Evolutionary conservation across 192 early-diverging fungal genomes (phyloP).

Genomic region (Coemansia sp.): DNA sequence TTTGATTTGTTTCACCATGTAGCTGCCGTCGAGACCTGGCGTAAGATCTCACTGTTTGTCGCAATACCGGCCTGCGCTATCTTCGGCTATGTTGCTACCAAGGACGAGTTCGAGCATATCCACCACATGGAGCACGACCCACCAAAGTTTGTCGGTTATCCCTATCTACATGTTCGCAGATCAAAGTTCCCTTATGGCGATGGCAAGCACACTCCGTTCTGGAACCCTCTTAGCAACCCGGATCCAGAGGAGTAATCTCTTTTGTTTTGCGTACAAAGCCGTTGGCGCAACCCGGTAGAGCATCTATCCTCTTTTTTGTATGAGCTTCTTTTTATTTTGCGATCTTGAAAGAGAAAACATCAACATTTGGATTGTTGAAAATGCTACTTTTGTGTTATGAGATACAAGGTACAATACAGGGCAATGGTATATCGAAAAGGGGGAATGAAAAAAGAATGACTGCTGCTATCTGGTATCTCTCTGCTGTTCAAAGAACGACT

Average conservation of each 20-base stretch:
- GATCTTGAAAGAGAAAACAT: not conserved
- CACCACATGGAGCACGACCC: conserved; percentile 55
- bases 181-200: conserved; percentile 54
- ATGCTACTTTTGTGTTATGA: not conserved
- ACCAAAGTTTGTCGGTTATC: conserved; percentile 42
- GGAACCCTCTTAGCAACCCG: conserved; percentile 52
- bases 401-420: too few species aligned
- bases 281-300: not conserved
- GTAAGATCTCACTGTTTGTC: conserved; percentile 48
- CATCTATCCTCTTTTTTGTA: not conserved
- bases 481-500: conserved; percentile 66
- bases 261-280: too few species aligned
- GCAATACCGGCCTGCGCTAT: conserved; percentile 39
- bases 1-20: conserved; percentile 12
- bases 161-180: conserved; percentile 48
- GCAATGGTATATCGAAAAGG: not conserved
- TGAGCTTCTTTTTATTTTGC: not conserved
- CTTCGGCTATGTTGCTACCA: conserved; percentile 39
- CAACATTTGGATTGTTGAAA: not conserved
- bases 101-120: conserved; percentile 51
- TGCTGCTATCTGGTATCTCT: not conserved
- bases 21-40: conserved; percentile 52
- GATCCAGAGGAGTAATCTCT: conserved; percentile 52
- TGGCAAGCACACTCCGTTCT: conserved; percentile 52
- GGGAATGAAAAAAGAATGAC: not conserved